Conservation (phyloP, 805 yeast species). For the Clavispora fructus region DNA sequence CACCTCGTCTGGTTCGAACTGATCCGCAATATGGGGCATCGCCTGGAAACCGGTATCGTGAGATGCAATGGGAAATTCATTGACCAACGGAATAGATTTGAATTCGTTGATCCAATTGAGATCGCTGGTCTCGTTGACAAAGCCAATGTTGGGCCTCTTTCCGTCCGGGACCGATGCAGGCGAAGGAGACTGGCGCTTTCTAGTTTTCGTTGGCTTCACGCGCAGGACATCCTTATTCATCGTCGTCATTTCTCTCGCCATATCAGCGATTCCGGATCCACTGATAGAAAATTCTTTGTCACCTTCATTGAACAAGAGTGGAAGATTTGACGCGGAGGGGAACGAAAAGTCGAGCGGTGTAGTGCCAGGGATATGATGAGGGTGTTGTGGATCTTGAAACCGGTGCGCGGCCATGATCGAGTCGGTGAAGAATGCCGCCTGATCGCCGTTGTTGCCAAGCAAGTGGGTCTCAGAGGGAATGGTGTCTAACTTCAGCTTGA, state of each 20-base stretch:
- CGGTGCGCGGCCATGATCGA: slow-evolving; percentile 19
- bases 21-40: slow-evolving; percentile 14
- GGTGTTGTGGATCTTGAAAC: slow-evolving; percentile 33
- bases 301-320: neutral
- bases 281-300: neutral
- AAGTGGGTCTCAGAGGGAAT: slow-evolving; percentile 12
- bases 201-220: neutral
- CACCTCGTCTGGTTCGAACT: slow-evolving; percentile 41
- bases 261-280: slow-evolving; percentile 9
- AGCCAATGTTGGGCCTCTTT: slow-evolving; percentile 8
- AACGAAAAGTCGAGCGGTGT: slow-evolving; percentile 32
- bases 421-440: slow-evolving; percentile 12
- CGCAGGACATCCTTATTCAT: neutral
- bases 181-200: neutral
- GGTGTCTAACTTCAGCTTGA: slow-evolving; percentile 11
- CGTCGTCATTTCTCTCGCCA: neutral
- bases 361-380: slow-evolving; percentile 37
- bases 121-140: slow-evolving; percentile 15
- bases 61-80: slow-evolving; percentile 46
- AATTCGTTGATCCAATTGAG: slow-evolving; percentile 70
- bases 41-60: slow-evolving; percentile 55
- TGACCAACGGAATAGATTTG: slow-evolving; percentile 60
- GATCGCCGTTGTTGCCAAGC: slow-evolving; percentile 5
- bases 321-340: neutral
- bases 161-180: neutral